Base-by-base conservation (phyloP, 345 rosid species). In the Geranium rotundifolium region DNA sequence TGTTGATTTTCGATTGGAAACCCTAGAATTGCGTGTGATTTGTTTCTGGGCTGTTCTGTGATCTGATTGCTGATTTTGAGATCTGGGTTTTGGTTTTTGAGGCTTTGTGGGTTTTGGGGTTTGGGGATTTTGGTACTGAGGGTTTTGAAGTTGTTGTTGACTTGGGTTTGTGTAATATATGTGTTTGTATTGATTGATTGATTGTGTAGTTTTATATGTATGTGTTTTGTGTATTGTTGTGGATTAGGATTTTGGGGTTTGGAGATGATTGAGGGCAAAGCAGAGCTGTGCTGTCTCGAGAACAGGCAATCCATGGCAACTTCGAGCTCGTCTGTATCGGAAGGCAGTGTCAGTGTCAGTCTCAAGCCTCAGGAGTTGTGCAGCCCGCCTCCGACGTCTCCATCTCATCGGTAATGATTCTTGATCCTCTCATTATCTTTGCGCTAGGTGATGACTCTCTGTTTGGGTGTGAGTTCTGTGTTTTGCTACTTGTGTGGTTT, bases 251-350 rank as follows among this genome's bases (percentile, higher is more conserved):
- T 72, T 76, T 67, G 74, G 72, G 67, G 65, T 77, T 71, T 75
- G 67, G 73, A 71, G 76, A 71, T 81, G 82, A 70, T 65, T 71
- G 86, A 85, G 73, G 70, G 66, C 39, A 83, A 69, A 68, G 60
- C 66, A 18, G 95, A 89, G 71, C 86, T 79, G 76, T 65, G 79
- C 67, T 87, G 99, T 77, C 81, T 84, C 64, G 96, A 84, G 73
- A 92, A 92, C 75, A 92, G 83, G 72, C 98, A 92, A 78, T 77
- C 75, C 70, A 78, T 77, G 1, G 82, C 91, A 20, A 87, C 87
- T 63, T 85, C 96, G 4, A 79, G 82, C 74, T 81, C 96, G 6
- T 84, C 96, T 62, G n/a, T 82, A 16, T 93, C 96, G 1, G 97
- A 85, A 66, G 95, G 84, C 30, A 85, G 90, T 77, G 87, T 80